A percentile compares a stretch with the other conserved stretches of the same genome.
Conservation (phyloP, 2,329 filamentous ascomycete genomes). For the Endothia cerciana region DNA sequence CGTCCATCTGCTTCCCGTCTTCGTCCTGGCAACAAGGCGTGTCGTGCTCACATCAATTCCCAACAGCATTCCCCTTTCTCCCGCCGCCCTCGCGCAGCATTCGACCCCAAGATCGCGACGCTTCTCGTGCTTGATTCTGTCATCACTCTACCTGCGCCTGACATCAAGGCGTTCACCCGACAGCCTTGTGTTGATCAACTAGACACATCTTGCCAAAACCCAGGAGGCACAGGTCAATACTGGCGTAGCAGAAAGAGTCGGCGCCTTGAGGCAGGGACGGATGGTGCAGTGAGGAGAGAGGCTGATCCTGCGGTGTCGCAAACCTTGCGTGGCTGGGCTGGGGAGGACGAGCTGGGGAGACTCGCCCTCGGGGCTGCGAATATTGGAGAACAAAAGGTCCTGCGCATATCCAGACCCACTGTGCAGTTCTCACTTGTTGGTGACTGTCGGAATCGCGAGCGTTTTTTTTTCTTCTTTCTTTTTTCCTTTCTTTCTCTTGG, state of each 20-base stretch:
- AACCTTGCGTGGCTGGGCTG: slow-evolving; percentile 21
- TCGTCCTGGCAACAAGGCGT: background rate
- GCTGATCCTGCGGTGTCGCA: slow-evolving; percentile 20
- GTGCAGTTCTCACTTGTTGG: slow-evolving; percentile 22
- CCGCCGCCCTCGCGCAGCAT: background rate
- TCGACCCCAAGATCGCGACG: background rate
- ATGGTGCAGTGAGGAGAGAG: slow-evolving; percentile 17
- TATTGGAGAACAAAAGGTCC: slow-evolving; percentile 21
- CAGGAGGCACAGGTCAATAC: background rate
- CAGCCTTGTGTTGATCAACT: background rate
- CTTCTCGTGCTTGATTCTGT: background rate
- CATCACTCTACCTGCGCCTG: background rate
- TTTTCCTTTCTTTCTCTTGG: background rate
- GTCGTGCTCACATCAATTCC: background rate
- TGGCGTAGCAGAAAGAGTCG: slow-evolving; percentile 3
- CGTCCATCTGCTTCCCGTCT: background rate
- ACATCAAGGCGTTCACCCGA: background rate
- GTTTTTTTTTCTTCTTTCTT: background rate
- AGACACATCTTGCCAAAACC: background rate
- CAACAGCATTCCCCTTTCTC: background rate
- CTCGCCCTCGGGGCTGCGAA: slow-evolving; percentile 10
- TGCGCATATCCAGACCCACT: slow-evolving; percentile 21
- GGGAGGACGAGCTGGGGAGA: slow-evolving; percentile 23
- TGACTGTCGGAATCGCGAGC: slow-evolving; percentile 17
- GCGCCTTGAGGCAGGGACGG: background rate